Percentiles rank a stretch among this genome's conserved stretches.
phyloP scores from a whole-genome alignment of 768 basidiomycete species.

The Serendipita sp. region DNA sequence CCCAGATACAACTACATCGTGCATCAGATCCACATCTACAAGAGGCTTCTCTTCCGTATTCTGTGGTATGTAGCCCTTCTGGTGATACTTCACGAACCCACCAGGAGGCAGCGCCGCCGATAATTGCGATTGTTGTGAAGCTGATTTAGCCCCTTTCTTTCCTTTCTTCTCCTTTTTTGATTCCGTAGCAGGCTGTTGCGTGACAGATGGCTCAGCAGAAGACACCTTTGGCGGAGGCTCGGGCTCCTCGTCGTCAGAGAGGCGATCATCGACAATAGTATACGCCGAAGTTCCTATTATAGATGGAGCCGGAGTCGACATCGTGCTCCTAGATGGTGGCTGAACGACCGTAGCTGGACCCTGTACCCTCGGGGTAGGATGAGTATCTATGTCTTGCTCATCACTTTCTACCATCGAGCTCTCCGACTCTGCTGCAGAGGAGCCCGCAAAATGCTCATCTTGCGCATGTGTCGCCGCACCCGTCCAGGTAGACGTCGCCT shows the following conservation, averaged over 20 bases:
- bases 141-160: not conserved
- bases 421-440: not conserved
- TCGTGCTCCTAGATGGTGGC: not conserved
- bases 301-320: not conserved
- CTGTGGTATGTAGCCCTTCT: slow-evolving; percentile 1
- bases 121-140: slow-evolving; percentile 13
- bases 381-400: not conserved
- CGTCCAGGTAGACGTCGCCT: not conserved
- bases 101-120: slow-evolving; percentile 17
- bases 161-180: not conserved
- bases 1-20: not conserved
- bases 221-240: not conserved
- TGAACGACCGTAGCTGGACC: not conserved
- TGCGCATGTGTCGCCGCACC: too few species aligned
- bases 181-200: not conserved
- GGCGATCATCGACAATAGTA: slow-evolving; percentile 2
- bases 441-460: not conserved
- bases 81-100: slow-evolving; percentile 13
- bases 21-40: not conserved
- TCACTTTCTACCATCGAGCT: slow-evolving; percentile 3
- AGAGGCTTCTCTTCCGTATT: not conserved
- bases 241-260: not conserved
- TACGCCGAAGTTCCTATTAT: not conserved
- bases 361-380: not conserved
- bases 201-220: not conserved